Evolutionary conservation across 768 basidiomycete species (phyloP).

Genomic region (Lyophyllum shimeji): DNA sequence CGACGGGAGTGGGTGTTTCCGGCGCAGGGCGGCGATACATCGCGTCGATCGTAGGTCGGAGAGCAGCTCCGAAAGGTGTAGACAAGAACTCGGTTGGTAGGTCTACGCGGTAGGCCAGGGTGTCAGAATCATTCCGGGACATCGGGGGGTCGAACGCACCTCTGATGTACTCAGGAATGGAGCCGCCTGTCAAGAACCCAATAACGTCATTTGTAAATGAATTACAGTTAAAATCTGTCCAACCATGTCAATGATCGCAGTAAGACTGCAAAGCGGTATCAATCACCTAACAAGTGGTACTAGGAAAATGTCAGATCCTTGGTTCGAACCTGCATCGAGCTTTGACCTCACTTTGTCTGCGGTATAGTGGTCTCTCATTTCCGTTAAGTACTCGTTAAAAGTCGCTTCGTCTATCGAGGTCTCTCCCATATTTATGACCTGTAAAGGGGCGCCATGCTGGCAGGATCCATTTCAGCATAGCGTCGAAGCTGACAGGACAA

Average conservation of each 20-base stretch:
- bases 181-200: conserved; percentile 82
- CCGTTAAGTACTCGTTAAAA: conserved; percentile 79
- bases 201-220: conserved; percentile 89
- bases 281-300: conserved; percentile 83
- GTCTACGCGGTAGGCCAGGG: conserved; percentile 38
- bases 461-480: too few species aligned
- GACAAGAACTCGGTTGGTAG: conserved; percentile 84
- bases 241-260: background rate
- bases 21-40: conserved; percentile 73
- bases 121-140: background rate
- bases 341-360: conserved; percentile 71
- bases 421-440: conserved; percentile 72
- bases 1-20: conserved; percentile 33
- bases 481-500: too few species aligned
- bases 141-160: conserved; percentile 42
- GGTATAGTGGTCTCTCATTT: conserved; percentile 79
- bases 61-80: conserved; percentile 82
- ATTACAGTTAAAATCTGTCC: conserved; percentile 89
- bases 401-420: conserved; percentile 83
- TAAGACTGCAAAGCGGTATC: too few species aligned
- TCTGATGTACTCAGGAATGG: conserved; percentile 81
- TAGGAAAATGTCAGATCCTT: conserved; percentile 25
- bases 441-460: conserved; percentile 78
- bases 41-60: conserved; percentile 88
- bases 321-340: background rate